Base-by-base conservation (phyloP, 129 eudicot species). In the Helichrysum umbraculigerum region DNA sequence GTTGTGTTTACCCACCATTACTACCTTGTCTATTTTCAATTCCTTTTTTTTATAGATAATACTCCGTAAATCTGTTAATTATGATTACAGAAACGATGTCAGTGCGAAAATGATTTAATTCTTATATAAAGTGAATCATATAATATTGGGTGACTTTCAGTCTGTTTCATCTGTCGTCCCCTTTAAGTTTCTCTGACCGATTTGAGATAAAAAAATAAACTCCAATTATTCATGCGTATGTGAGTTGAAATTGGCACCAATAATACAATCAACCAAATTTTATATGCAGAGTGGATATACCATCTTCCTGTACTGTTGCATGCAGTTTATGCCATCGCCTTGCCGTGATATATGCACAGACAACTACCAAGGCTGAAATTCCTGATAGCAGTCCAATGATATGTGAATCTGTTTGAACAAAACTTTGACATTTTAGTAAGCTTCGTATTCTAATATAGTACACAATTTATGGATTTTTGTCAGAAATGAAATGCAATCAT, bases 301-400 rank as follows among this genome's bases (percentile, higher is more conserved):
- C 94, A 41, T 84, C 73, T 44, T 82, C 85, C 20, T 51, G 57
- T 77, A 35, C 52, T 67, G 71, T 34, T 60, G 82, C 61, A 35
- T 63, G 78, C 56, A 60, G 22, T 59, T 14, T 80, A 50, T 63
- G 66, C 70, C 77, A 51, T 62, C 80, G 73, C 73, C 83, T 73
- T 76, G 56, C 73, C 56, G 79, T 66, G n/a, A 74, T 57, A 71
- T 64, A 79, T 25, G 65, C 21, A n/a, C 78, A 86, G 8, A 86
- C 9, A 17, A 79, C 28, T 30, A 76, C 71, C 19, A 78, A 41
- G 3, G 81, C 67, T 32, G 73, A 30, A 68, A 79, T 16, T 57
- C 85, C 90, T 10, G 79, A 28, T 17, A 77, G 17, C 28, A 81
- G 61, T 70, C 88, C 90, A 15, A 82, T 79, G 54, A 86, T 37